A percentile compares a stretch with the other conserved stretches of the same genome.
These are phyloP conservation scores for Nitzschia sp. DNA, from an alignment of 108 stramenopile species.

Conservation along the genomic window DNA sequence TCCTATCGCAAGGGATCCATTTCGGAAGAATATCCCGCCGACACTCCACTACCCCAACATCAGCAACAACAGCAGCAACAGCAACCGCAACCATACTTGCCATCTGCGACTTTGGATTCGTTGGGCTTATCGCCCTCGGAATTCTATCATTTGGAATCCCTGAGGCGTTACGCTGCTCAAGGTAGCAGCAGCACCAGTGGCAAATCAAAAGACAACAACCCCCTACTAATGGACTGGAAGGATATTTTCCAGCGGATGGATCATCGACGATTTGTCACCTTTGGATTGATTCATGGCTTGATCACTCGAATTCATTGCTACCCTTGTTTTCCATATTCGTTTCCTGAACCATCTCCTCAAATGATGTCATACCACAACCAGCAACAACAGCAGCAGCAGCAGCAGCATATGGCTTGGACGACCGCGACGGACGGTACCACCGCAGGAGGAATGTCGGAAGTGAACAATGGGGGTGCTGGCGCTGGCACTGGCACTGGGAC, in stretches of 20 bases:
- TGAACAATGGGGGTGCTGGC: no score
- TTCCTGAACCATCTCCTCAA: slow-evolving; percentile 1
- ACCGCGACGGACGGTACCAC: no score
- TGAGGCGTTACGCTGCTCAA: background rate
- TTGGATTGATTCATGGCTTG: slow-evolving; percentile 84
- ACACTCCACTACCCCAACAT: no score
- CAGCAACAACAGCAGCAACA: no score
- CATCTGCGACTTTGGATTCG: background rate
- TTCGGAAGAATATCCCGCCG: background rate
- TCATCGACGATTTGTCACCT: slow-evolving; percentile 82
- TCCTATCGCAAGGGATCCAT: background rate
- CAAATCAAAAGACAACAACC: background rate
- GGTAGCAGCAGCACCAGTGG: slow-evolving; percentile 3
- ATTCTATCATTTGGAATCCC: slow-evolving; percentile 14
- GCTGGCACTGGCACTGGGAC: no score
- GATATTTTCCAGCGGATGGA: slow-evolving; percentile 70
- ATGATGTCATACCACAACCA: background rate
- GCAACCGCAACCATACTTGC: no score
- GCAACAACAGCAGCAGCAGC: background rate
- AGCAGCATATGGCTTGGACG: no score
- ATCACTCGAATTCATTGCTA: slow-evolving; percentile 79
- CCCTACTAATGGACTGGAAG: slow-evolving; percentile 54
- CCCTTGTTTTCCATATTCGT: slow-evolving; percentile 56
- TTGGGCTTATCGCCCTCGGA: slow-evolving; percentile 27
- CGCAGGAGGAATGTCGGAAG: no score